Evolutionary conservation across 2,329 filamentous ascomycete species (phyloP).

Genomic region (Pseudohalonectria lignicola): DNA sequence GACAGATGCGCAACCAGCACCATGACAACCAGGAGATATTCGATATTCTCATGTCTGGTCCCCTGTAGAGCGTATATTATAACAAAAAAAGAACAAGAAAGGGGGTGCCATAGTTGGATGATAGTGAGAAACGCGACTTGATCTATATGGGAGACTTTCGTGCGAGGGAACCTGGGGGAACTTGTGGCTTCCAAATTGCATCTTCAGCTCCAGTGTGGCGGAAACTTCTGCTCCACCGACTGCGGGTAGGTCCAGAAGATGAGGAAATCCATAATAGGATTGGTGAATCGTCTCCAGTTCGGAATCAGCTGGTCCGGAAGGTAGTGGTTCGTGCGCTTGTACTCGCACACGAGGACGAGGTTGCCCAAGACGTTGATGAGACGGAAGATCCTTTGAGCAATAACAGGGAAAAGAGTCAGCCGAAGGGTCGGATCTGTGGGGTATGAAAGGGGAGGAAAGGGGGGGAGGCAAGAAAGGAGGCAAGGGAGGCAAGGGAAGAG

Average conservation of each 20-base stretch:
- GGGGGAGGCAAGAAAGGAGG: too few relatives aligned
- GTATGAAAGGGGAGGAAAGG: background rate
- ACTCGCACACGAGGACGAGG: conserved; percentile 22
- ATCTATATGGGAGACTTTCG: too few relatives aligned
- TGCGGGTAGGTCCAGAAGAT: conserved; percentile 31
- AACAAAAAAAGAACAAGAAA: too few relatives aligned
- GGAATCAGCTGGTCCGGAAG: conserved; percentile 15
- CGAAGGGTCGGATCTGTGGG: too few relatives aligned
- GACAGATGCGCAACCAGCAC: too few relatives aligned
- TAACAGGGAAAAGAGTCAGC: conserved; percentile 7
- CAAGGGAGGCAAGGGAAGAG: background rate
- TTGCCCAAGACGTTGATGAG: conserved; percentile 27
- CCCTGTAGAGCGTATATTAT: too few relatives aligned
- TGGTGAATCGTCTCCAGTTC: conserved; percentile 12
- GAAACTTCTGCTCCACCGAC: conserved; percentile 24
- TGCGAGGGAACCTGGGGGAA: too few relatives aligned
- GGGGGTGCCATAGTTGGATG: too few relatives aligned
- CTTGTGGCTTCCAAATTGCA: too few relatives aligned
- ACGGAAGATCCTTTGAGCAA: conserved; percentile 20
- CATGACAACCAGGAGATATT: too few relatives aligned
- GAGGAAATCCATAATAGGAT: conserved; percentile 17
- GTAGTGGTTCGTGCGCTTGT: conserved; percentile 24
- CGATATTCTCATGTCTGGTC: too few relatives aligned
- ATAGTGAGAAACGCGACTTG: too few relatives aligned
- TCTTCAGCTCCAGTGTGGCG: conserved; percentile 2